These are phyloP conservation scores for Thalassiosira hispida DNA, from an alignment of 352 stramenopile genomes.

Conservation along the genomic window DNA sequence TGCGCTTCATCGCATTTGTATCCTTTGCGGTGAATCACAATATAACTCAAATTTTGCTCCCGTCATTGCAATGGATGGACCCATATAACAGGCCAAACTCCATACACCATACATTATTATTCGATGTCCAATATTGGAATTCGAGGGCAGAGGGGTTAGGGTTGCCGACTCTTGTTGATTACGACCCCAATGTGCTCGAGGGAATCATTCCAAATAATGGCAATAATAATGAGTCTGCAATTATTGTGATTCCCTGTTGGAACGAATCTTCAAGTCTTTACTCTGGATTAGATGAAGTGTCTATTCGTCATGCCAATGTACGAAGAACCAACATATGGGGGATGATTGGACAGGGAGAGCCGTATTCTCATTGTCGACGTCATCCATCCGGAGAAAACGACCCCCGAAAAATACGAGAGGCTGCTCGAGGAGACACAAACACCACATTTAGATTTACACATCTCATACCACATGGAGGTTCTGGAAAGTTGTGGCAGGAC, in stretches of 20 bases:
- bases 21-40: constrained; percentile 47
- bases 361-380: constrained; percentile 19
- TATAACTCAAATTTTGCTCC: constrained; percentile 61
- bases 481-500: constrained; percentile 62
- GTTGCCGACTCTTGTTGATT: constrained; percentile 30
- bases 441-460: constrained; percentile 12
- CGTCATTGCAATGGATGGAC: constrained; percentile 58
- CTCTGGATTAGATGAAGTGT: constrained; percentile 29
- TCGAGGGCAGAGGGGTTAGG: constrained; percentile 18
- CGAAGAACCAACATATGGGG: constrained; percentile 11
- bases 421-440: neutral
- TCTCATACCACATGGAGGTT: constrained; percentile 48
- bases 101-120: constrained; percentile 63
- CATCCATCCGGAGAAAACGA: neutral
- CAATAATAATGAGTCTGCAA: neutral
- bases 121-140: constrained; percentile 81
- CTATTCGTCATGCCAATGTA: constrained; percentile 32
- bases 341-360: constrained; percentile 11
- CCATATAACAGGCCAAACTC: constrained; percentile 32
- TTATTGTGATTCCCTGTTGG: constrained; percentile 26
- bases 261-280: constrained; percentile 40
- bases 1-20: constrained; percentile 68
- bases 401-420: neutral
- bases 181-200: constrained; percentile 36
- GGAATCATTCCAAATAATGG: neutral